These are phyloP conservation scores for Gaultheria prostrata DNA, from an alignment of 148 eudicot genomes.

Conservation along the genomic window DNA sequence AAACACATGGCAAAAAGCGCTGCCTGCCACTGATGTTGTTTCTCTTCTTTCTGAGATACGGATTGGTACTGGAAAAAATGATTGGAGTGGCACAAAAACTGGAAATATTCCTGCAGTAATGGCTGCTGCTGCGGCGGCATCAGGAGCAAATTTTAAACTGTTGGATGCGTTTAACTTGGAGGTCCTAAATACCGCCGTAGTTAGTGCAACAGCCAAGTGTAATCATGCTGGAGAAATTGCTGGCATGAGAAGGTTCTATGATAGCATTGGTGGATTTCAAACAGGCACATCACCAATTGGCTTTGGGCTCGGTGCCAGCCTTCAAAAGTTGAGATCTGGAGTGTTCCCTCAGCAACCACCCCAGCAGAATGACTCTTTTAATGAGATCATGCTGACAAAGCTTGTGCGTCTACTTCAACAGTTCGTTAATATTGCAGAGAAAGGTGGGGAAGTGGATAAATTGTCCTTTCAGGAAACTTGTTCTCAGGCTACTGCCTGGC, in stretches of 20 bases:
- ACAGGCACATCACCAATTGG: constrained; percentile 42
- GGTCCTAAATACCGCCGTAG: constrained; percentile 90
- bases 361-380: constrained; percentile 66
- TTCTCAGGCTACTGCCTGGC: constrained; percentile 91
- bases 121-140: constrained; percentile 98
- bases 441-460: constrained; percentile 79
- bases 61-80: constrained; percentile 88
- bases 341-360: constrained; percentile 39
- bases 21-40: constrained; percentile 87
- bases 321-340: constrained; percentile 58
- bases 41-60: constrained; percentile 89
- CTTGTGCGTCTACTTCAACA: constrained; percentile 84
- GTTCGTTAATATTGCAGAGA: constrained; percentile 78
- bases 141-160: constrained; percentile 77
- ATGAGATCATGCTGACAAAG: constrained; percentile 74
- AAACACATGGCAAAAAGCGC: constrained; percentile 69
- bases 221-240: constrained; percentile 99
- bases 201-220: constrained; percentile 87
- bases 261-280: constrained; percentile 78
- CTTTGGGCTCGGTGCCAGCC: constrained; percentile 50
- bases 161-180: constrained; percentile 85
- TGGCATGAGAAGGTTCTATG: constrained; percentile 91
- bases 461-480: constrained; percentile 80
- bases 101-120: constrained; percentile 98
- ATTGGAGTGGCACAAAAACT: constrained; percentile 80